Evolutionary conservation across 108 stramenopile species (phyloP), one percentile per base, ranked within the genome.

Genomic region (Asterionellopsis glacialis): DNA sequence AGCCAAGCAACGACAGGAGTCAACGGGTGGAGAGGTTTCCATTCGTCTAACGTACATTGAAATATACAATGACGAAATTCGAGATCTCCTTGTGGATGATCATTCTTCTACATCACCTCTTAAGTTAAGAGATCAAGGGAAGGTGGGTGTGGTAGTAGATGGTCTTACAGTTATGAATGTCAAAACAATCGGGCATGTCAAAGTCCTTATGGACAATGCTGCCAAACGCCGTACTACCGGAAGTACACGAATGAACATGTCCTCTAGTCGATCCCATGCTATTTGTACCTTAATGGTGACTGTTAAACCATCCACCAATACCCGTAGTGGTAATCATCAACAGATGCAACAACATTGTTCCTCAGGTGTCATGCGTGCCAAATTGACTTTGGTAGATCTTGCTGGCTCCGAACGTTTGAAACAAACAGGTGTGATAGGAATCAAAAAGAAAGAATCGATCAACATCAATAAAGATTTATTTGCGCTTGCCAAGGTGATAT

Each of bases 401-500:
- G 92, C 95, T 10, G 93, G 93, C 22, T 86, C 81, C 1, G 94
- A 95, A 63, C 61, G 88, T 42, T 51, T 52, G 24, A 89, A 93
- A 51, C 64, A 81, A 38, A 87, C 88, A 9, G 80, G 81, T 33
- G 83, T 82, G 15, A 57, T 79, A 42, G 94, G 91, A 19, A 57
- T 70, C 24, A 56, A 84, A 15, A 64, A 89, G 51, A 82, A 83
- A 48, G 96, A 97, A 57, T 90, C 93, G 1, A 91, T 92, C 65
- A 85, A 81, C 64, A 97, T 97, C 61, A 97, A 97, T 69, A 83
- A 89, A 59, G 93, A 90, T 18, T 42, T 87, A 40, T 83, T 87
- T 57, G 82, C 83, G 11, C 57, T 87, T 25, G 85, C 78, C 43
- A 76, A 87, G 48, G 85, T 87, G 15, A 74, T 83, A 23, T 73